These are phyloP conservation scores for Pseudogymnoascus sp. DNA, from an alignment of 2,329 filamentous ascomycete genomes.

Conservation along the genomic window DNA sequence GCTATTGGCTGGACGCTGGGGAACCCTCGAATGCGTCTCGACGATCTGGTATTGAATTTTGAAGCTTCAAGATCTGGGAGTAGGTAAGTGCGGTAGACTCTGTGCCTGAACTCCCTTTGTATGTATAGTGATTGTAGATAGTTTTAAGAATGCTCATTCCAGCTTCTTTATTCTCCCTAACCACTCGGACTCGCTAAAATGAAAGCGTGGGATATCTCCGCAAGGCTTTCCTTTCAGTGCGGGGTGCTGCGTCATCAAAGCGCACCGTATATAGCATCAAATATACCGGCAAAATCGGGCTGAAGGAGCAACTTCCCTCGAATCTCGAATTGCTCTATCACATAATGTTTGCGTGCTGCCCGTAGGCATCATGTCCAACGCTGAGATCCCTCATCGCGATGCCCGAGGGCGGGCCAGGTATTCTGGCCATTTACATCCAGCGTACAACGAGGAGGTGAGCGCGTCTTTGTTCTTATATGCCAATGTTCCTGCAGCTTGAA, in stretches of 20 bases:
- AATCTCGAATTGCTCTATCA: background rate
- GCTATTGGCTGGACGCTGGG: background rate
- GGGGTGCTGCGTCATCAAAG: conserved; percentile 2
- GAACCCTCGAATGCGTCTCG: background rate
- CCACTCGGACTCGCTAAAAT: background rate
- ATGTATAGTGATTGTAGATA: background rate
- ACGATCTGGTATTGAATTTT: background rate
- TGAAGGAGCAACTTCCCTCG: background rate
- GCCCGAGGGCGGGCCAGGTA: background rate
- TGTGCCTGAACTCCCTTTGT: background rate
- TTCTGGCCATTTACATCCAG: background rate
- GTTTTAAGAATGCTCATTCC: background rate
- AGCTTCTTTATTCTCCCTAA: background rate
- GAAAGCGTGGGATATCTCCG: background rate
- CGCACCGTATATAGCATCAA: background rate
- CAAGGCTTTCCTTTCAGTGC: background rate
- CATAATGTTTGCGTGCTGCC: background rate
- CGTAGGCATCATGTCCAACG: background rate
- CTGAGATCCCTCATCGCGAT: background rate
- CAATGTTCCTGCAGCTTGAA: background rate
- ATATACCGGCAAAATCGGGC: background rate
- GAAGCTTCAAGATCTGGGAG: background rate
- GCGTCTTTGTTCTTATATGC: background rate
- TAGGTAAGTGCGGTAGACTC: background rate
- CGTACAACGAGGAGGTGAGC: background rate